Evolutionary conservation across 306 rosid genomes (phyloP).

Genomic region (Arachis stenosperma): DNA sequence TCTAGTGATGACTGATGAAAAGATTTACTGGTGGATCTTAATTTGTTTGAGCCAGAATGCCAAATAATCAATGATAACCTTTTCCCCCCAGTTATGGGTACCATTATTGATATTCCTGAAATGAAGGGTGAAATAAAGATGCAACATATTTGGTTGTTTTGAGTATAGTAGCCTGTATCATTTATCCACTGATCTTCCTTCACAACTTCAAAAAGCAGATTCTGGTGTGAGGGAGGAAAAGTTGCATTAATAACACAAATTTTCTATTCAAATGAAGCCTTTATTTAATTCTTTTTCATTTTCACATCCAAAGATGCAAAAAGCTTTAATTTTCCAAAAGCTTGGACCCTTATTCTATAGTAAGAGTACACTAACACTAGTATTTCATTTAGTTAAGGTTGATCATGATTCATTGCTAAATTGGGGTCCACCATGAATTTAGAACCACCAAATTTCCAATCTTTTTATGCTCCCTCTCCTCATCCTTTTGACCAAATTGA

Average conservation of each 20-base stretch:
- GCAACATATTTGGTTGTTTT: background rate
- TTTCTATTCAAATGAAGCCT: conserved; percentile 33
- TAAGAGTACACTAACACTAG: background rate
- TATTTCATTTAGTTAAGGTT: conserved; percentile 35
- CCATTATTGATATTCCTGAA: background rate
- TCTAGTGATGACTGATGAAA: background rate
- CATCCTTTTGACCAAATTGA: conserved; percentile 64
- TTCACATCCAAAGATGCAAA: conserved; percentile 18
- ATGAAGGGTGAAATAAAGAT: background rate
- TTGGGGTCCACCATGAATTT: conserved; percentile 50
- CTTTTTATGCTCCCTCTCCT: conserved; percentile 37
- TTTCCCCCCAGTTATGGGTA: conserved; percentile 9
- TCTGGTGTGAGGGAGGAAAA: conserved; percentile 7
- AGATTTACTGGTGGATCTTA: background rate
- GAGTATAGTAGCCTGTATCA: background rate
- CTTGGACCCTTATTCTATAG: conserved; percentile 46
- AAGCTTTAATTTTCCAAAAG: background rate
- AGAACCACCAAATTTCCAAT: conserved; percentile 32
- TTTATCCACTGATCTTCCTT: conserved; percentile 4
- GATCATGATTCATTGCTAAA: conserved; percentile 50
- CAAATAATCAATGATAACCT: background rate
- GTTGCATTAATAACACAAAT: background rate
- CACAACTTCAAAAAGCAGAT: conserved; percentile 24
- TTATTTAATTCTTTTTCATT: conserved; percentile 1
- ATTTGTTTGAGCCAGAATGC: background rate